phyloP scores from a whole-genome alignment of 805 yeast species.

The Candida gorgasii region DNA sequence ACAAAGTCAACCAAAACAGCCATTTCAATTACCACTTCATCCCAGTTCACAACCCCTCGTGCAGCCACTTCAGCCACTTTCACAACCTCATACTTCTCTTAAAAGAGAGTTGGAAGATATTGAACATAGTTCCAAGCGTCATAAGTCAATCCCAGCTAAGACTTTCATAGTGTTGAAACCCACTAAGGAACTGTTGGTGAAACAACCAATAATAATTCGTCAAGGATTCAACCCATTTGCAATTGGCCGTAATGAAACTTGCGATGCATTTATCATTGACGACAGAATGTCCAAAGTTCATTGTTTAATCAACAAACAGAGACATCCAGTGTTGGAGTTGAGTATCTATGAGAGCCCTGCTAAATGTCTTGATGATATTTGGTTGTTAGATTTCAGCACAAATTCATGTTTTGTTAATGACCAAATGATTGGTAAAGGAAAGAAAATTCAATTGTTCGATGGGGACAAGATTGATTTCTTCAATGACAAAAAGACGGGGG shows the following conservation, averaged over 20 bases:
- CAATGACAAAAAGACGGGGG: conserved; percentile 54
- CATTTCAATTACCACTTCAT: conserved; percentile 11
- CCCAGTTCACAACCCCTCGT: not conserved
- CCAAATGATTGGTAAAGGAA: conserved; percentile 56
- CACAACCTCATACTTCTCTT: not conserved
- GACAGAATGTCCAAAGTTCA: conserved; percentile 82
- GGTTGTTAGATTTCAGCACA: conserved; percentile 79
- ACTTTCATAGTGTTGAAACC: conserved; percentile 65
- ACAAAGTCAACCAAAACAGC: conserved; percentile 32
- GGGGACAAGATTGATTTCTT: conserved; percentile 70
- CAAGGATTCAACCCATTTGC: conserved; percentile 68
- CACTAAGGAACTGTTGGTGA: conserved; percentile 44
- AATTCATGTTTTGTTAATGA: conserved; percentile 77
- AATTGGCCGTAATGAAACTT: conserved; percentile 70
- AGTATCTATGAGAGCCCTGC: conserved; percentile 68
- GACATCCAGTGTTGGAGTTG: conserved; percentile 57
- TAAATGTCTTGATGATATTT: conserved; percentile 68
- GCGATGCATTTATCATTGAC: conserved; percentile 65
- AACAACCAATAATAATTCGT: conserved; percentile 54
- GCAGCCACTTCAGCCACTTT: not conserved
- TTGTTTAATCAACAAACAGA: conserved; percentile 63
- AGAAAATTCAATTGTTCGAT: conserved; percentile 59
- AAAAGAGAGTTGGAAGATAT: conserved; percentile 3
- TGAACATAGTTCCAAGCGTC: conserved; percentile 5
- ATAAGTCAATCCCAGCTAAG: conserved; percentile 46